Evolutionary conservation across 345 rosid species (phyloP).

Genomic region (Ceriops zippeliana): DNA sequence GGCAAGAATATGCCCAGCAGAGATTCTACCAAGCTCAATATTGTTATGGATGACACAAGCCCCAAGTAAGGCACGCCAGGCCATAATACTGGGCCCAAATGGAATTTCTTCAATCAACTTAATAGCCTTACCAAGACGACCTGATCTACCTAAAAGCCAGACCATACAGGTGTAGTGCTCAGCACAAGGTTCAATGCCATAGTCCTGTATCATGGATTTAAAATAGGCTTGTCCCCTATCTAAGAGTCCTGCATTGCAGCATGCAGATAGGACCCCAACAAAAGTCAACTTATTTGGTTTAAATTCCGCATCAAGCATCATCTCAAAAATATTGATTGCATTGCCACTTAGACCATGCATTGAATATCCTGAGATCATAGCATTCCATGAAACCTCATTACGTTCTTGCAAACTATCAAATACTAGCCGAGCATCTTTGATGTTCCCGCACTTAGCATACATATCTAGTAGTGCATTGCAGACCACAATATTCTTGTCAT

Average conservation of each 20-base stretch:
- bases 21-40: conserved; percentile 54
- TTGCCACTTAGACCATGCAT: conserved; percentile 60
- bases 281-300: conserved; percentile 64
- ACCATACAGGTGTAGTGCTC: conserved; percentile 89
- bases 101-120: conserved; percentile 66
- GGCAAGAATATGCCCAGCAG: conserved; percentile 57
- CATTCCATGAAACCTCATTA: conserved; percentile 71
- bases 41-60: conserved; percentile 70
- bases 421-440: conserved; percentile 50
- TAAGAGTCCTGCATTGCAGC: conserved; percentile 70
- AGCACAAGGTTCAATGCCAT: conserved; percentile 62
- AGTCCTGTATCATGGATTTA: conserved; percentile 59
- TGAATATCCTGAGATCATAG: conserved; percentile 81
- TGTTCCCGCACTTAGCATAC: conserved; percentile 90
- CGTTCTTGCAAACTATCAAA: conserved; percentile 46
- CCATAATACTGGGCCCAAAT: conserved; percentile 59
- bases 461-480: conserved; percentile 79
- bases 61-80: conserved; percentile 86
- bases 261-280: conserved; percentile 76
- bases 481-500: conserved; percentile 49
- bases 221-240: conserved; percentile 62
- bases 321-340: conserved; percentile 50
- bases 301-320: conserved; percentile 53
- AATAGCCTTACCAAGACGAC: conserved; percentile 63
- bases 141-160: conserved; percentile 74